Percentiles rank a stretch among this genome's conserved stretches.
phyloP scores from a whole-genome alignment of 106 monocot genomes.

The Agapanthus africanus region DNA sequence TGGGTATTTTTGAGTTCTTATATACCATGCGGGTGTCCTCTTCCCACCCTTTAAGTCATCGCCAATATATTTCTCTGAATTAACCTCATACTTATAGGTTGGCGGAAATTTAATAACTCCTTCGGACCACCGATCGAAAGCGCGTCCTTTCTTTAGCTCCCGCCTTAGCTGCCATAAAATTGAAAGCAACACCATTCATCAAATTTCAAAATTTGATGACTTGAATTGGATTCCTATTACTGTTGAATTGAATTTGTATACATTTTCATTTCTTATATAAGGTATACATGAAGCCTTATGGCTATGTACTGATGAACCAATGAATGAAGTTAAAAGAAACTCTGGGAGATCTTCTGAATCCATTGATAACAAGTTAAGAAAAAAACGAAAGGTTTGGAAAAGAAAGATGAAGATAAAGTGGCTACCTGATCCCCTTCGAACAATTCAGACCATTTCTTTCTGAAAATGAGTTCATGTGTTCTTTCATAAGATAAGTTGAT shows the following conservation, averaged over 20 bases:
- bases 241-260: background rate
- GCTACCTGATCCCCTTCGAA: conserved; percentile 74
- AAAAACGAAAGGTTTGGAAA: too few relatives aligned
- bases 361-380: too few relatives aligned
- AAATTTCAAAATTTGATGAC: background rate
- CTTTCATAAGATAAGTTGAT: conserved; percentile 65
- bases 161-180: conserved; percentile 41
- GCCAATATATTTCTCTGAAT: conserved; percentile 54
- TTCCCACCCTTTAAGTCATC: conserved; percentile 55
- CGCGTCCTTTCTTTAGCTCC: conserved; percentile 69
- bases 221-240: too few relatives aligned
- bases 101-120: conserved; percentile 77
- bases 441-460: conserved; percentile 49
- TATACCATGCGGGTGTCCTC: conserved; percentile 91
- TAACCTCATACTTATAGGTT: conserved; percentile 78
- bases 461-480: conserved; percentile 61
- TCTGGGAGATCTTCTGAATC: too few relatives aligned
- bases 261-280: background rate
- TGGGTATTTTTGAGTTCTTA: too few relatives aligned
- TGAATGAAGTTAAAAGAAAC: background rate
- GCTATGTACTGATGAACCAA: background rate
- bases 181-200: background rate
- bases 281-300: background rate
- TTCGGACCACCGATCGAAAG: conserved; percentile 92
- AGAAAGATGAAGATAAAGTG: background rate